Evolutionary conservation across 257 asterid genomes (phyloP), one percentile per base, ranked within the genome.

Genomic region (Jacaranda copaia): DNA sequence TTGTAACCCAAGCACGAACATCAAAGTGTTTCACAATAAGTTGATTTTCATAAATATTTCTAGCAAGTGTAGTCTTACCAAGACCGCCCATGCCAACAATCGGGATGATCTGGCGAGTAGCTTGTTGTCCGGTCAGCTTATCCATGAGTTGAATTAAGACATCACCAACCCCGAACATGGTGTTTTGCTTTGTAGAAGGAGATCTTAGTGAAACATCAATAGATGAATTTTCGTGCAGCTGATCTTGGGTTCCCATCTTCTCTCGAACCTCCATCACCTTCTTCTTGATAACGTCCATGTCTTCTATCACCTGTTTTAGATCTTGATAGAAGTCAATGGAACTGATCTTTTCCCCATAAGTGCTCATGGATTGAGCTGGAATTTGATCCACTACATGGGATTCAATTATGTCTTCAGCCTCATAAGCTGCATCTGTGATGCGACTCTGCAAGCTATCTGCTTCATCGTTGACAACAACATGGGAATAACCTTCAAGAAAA

Each of bases 391-490:
- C 60, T 3, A 73, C 15, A 2, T 16, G 61, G 18, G 70, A 20
- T 45, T 73, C 78, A n/a, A 68, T 68, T 3, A 68, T 2, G 9
- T 68, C 57, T 46, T 45, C 73, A 8, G 63, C 72, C 14, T 61
- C 64, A 62, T 75, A n/a, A 51, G 56, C 73, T 75, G 73, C 79
- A 64, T 63, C 35, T 8, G 79, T 73, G 38, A 75, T 75, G 11
- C 66, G 66, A 42, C 15, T 39, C 73, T 52, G 64, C 79, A 75
- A 64, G 43, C 3, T 35, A 6, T 75, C 72, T 9, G 4, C 61
- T 25, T 32, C 70, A 3, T 32, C 2, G 43, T 20, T 32, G 60
- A 3, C 1, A 5, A 0, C 8, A 5, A 2, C 8, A 19, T 35
- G 38, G 70, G 78, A 59, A 43, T 25, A 20, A 20, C 1, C 4